Evolutionary conservation across 768 basidiomycete species (phyloP).

Genomic region (Psilocybe cubensis): DNA sequence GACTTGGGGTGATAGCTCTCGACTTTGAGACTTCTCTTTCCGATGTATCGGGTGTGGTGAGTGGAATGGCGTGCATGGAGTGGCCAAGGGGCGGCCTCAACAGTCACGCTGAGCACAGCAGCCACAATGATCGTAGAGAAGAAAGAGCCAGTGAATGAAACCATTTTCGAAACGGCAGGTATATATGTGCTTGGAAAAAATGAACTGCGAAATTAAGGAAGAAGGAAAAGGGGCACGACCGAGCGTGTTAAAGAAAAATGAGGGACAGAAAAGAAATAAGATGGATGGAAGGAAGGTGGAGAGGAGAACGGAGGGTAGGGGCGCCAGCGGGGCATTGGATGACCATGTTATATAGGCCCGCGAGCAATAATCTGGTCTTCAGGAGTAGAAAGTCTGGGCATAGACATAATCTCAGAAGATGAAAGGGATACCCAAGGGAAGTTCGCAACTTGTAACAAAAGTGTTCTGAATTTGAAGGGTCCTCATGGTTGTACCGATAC

Average conservation of each 20-base stretch:
- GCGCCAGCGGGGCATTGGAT: background rate
- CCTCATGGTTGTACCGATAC: background rate
- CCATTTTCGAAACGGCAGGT: constrained; percentile 32
- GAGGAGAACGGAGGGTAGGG: background rate
- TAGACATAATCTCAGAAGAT: background rate
- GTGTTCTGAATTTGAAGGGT: too few species aligned
- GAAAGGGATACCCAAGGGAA: background rate
- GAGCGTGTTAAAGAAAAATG: constrained; percentile 15
- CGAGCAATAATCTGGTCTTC: background rate
- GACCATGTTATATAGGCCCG: constrained; percentile 1
- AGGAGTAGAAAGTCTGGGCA: background rate
- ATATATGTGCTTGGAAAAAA: background rate
- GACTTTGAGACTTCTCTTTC: constrained; percentile 23
- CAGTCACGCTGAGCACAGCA: constrained; percentile 22
- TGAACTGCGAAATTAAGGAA: constrained; percentile 10
- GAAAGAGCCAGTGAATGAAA: constrained; percentile 25
- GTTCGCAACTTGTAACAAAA: too few species aligned
- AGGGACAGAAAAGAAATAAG: constrained; percentile 6
- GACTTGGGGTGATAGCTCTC: constrained; percentile 24
- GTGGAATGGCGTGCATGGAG: constrained; percentile 30
- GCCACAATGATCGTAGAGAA: constrained; percentile 27
- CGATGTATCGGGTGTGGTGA: constrained; percentile 30
- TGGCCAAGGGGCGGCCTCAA: constrained; percentile 36
- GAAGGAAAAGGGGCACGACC: constrained; percentile 14
- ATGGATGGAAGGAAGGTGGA: background rate